These are phyloP conservation scores for Chlorella sp. DNA, from an alignment of 139 green algal genomes.

Conservation along the genomic window DNA sequence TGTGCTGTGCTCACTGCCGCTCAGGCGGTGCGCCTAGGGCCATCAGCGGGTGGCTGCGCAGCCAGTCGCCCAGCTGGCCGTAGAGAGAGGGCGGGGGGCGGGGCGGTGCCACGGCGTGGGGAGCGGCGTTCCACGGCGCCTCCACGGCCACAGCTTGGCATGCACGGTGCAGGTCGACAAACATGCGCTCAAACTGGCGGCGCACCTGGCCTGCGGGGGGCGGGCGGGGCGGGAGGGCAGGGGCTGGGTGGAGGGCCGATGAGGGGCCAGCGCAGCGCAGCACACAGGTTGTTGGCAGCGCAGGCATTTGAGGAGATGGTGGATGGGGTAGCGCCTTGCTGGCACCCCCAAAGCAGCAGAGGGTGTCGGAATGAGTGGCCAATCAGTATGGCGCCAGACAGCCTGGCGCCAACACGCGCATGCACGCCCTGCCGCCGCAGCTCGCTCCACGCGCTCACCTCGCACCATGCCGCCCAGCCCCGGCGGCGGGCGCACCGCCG, in stretches of 20 bases:
- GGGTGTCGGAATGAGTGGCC: too few relatives aligned
- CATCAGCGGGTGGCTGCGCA: neutral
- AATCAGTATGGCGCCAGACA: too few relatives aligned
- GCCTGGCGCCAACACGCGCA: too few relatives aligned
- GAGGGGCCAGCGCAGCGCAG: neutral
- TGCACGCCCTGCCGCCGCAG: too few relatives aligned
- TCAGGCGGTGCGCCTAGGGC: too few relatives aligned
- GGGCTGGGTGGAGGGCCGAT: neutral
- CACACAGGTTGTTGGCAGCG: neutral
- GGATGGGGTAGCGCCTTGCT: neutral
- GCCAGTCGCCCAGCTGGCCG: neutral
- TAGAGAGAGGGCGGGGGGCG: neutral
- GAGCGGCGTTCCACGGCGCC: too few relatives aligned
- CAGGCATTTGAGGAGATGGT: neutral
- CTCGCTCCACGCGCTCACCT: neutral
- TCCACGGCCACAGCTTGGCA: neutral
- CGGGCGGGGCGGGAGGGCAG: too few relatives aligned
- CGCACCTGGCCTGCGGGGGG: conserved; percentile 13
- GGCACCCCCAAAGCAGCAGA: too few relatives aligned
- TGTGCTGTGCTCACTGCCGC: too few relatives aligned
- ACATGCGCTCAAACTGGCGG: conserved; percentile 26
- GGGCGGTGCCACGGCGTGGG: neutral
- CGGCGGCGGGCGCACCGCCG: neutral
- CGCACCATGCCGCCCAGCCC: conserved; percentile 3
- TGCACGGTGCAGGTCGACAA: neutral